Base-by-base conservation (phyloP, 2,329 filamentous ascomycete genomes). In the Alternaria gaisen region DNA sequence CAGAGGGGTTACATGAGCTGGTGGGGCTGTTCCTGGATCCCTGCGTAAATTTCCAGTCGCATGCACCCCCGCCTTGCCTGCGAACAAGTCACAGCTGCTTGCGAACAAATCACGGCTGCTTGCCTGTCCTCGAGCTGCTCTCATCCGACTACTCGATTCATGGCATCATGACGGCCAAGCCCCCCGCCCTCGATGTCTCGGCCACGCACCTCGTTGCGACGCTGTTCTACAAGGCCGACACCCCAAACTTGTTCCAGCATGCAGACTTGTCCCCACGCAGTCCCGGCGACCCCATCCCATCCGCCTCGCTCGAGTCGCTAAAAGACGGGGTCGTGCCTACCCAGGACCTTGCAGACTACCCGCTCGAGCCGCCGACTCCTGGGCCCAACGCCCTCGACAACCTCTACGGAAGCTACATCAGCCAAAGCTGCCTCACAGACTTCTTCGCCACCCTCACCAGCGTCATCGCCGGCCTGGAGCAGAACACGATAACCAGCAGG, bases 381-480 rank as follows among this genome's bases (percentile, higher is more conserved):
- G 84, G 85, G 60, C 83, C 84, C 6, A 83, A 85, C 58, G 83
- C 84, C 24, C 77, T 86, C 40, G 84, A 86, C 68, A 84, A 85
- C 69, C 76, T 86, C 18, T 86, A 86, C 67, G 84, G 84, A 10
- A 81, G 80, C 11, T 86, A 83, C 64, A 80, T 87, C 46, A 84
- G 82, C 56, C 84, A 86, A 72, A 74, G 84, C 65, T 86, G 85
- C 71, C 77, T 86, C 60, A 85, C 84, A 32, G 84, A 85, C 68
- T 87, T 86, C 77, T 80, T 84, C 62, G 82, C 84, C 58, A 83
- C 82, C 14, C 76, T 87, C 48, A 79, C 84, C 60, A 74, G 78
- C 32, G 78, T 85, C 10, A 79, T 83, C 14, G 82, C 83, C 2
- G 81, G 82, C 3, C 82, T 85, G 41, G 78, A 82, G 68, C 80